Evolutionary conservation across 2,329 filamentous ascomycete species (phyloP).

Genomic region (Ophiostoma ips): DNA sequence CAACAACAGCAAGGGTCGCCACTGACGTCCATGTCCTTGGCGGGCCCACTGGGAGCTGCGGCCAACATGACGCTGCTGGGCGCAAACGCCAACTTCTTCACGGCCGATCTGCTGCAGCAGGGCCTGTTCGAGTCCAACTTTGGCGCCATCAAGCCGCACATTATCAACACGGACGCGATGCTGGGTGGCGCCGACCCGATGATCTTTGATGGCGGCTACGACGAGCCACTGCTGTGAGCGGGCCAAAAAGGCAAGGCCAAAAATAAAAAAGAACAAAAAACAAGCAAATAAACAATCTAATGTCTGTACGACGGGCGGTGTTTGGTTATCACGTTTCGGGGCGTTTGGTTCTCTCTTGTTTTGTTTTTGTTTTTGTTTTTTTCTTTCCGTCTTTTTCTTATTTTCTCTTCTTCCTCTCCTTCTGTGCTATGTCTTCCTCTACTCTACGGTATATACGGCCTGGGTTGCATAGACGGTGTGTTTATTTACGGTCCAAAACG

Average conservation of each 20-base stretch:
- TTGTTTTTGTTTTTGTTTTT: background rate
- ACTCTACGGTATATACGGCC: background rate
- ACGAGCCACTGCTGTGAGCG: conserved; percentile 17
- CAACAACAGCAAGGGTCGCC: conserved; percentile 3
- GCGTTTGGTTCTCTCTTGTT: background rate
- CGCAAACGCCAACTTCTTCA: conserved; percentile 20
- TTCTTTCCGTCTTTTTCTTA: background rate
- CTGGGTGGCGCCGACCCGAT: conserved; percentile 43
- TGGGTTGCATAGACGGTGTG: background rate
- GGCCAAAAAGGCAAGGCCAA: background rate
- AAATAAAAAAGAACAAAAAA: background rate
- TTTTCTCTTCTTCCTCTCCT: background rate
- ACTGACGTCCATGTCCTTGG: conserved; percentile 6
- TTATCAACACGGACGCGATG: conserved; percentile 41
- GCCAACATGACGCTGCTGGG: background rate
- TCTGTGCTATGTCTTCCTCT: too few relatives aligned
- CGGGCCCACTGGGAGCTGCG: background rate
- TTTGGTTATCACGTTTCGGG: background rate
- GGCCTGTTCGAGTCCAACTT: conserved; percentile 38
- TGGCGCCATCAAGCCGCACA: conserved; percentile 40
- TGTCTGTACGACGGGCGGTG: background rate
- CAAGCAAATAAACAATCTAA: background rate
- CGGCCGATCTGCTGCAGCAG: conserved; percentile 34
- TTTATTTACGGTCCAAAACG: background rate
- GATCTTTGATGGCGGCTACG: conserved; percentile 41